A percentile compares a stretch with the other conserved stretches of the same genome.
Conservation (phyloP, 805 yeast genomes). For the Candida succiphila region DNA sequence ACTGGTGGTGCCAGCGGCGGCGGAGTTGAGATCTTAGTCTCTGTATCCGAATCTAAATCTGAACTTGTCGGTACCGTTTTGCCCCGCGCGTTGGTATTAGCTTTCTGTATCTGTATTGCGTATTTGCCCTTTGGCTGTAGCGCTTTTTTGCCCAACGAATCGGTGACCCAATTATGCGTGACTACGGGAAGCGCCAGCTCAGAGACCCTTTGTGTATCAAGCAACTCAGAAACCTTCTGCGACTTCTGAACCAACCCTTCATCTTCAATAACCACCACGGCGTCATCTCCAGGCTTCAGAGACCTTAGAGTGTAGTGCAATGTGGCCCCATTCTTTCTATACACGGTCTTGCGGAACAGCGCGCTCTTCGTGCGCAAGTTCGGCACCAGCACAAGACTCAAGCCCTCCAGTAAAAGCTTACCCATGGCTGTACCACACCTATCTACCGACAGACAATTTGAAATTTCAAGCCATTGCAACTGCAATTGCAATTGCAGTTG, state of each 20-base stretch:
- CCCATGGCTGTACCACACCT: too few relatives aligned
- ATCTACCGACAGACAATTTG: too few relatives aligned
- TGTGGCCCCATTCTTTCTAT: constrained; percentile 17
- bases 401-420: constrained; percentile 8
- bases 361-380: constrained; percentile 7
- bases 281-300: neutral
- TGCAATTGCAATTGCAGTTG: too few relatives aligned
- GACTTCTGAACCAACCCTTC: too few relatives aligned
- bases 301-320: constrained; percentile 4
- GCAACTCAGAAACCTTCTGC: too few relatives aligned
- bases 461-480: too few relatives aligned
- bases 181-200: too few relatives aligned
- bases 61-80: neutral
- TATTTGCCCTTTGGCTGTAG: neutral
- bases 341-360: constrained; percentile 11
- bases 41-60: neutral
- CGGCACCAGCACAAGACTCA: constrained; percentile 12
- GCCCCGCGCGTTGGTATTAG: neutral
- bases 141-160: too few relatives aligned
- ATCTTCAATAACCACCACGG: neutral
- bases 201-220: too few relatives aligned
- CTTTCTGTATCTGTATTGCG: neutral
- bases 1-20: too few relatives aligned
- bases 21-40: too few relatives aligned
- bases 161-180: neutral